Evolutionary conservation across 129 eudicot genomes (phyloP).

Genomic region (Lactuca saligna): DNA sequence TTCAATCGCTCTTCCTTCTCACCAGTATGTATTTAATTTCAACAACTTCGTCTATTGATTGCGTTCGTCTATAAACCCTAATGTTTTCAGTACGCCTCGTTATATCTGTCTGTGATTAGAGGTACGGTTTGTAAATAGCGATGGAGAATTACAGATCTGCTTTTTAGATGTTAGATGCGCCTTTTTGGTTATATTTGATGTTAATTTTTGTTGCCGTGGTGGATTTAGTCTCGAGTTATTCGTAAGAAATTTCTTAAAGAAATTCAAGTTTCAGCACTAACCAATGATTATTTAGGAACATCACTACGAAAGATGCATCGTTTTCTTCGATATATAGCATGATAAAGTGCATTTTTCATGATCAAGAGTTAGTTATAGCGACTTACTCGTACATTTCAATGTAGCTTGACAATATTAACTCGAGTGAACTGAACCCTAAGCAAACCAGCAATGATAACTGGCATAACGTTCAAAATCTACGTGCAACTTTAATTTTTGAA

Average conservation of each 20-base stretch:
- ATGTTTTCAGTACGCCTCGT: background rate
- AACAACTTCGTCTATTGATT: background rate
- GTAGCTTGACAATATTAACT: background rate
- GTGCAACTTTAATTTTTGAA: background rate
- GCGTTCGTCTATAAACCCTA: slow-evolving; percentile 14
- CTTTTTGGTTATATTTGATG: background rate
- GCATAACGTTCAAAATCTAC: background rate
- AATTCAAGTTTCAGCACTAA: background rate
- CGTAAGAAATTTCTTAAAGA: background rate
- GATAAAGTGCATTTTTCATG: slow-evolving; percentile 24
- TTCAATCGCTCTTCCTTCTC: background rate
- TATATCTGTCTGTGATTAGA: background rate
- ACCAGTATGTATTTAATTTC: background rate
- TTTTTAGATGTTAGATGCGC: slow-evolving; percentile 1
- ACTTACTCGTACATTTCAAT: background rate
- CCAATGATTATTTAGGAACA: background rate
- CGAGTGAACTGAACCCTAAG: background rate
- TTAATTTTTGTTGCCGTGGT: slow-evolving; percentile 9
- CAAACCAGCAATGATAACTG: slow-evolving; percentile 11
- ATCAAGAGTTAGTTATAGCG: background rate
- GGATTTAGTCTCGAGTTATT: background rate
- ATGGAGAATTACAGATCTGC: slow-evolving; percentile 26
- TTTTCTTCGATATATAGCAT: background rate
- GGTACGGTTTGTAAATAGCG: slow-evolving; percentile 8
- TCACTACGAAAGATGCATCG: background rate